phyloP scores from a whole-genome alignment of 148 eudicot genomes.

The Rhododendron henanense region DNA sequence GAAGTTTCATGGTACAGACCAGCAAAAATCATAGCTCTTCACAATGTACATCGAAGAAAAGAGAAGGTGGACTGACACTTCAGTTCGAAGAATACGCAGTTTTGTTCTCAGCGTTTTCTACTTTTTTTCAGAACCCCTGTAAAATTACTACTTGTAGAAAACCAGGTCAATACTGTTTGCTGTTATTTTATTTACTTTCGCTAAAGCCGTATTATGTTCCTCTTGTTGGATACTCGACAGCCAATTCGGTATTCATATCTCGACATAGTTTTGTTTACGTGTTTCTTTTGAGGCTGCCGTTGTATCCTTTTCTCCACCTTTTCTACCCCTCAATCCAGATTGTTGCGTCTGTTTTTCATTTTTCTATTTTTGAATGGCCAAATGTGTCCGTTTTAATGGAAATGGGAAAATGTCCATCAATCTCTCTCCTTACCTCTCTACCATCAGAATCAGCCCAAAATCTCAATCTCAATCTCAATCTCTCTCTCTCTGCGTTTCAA shows the following conservation, averaged over 20 bases:
- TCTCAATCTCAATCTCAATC: too few relatives aligned
- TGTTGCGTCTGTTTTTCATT: too few relatives aligned
- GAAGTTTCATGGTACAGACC: constrained; percentile 49
- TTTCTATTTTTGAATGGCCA: too few relatives aligned
- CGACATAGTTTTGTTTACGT: not conserved
- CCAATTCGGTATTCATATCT: not conserved
- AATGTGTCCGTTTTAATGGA: too few relatives aligned
- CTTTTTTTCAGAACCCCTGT: not conserved
- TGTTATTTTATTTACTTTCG: too few relatives aligned
- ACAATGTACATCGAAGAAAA: not conserved
- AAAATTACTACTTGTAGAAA: not conserved
- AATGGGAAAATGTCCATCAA: too few relatives aligned
- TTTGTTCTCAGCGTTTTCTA: not conserved
- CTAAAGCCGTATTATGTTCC: not conserved
- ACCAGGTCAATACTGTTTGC: not conserved
- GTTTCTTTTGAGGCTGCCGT: not conserved
- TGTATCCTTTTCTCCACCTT: not conserved
- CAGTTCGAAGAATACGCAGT: not conserved
- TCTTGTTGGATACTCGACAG: not conserved
- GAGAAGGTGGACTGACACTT: not conserved
- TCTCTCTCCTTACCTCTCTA: too few relatives aligned
- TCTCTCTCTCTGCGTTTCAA: too few relatives aligned
- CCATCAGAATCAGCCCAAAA: too few relatives aligned
- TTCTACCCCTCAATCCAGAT: too few relatives aligned
- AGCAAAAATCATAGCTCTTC: constrained; percentile 30